Conservation (phyloP, 768 basidiomycete genomes). For the Panellus pusillus region DNA sequence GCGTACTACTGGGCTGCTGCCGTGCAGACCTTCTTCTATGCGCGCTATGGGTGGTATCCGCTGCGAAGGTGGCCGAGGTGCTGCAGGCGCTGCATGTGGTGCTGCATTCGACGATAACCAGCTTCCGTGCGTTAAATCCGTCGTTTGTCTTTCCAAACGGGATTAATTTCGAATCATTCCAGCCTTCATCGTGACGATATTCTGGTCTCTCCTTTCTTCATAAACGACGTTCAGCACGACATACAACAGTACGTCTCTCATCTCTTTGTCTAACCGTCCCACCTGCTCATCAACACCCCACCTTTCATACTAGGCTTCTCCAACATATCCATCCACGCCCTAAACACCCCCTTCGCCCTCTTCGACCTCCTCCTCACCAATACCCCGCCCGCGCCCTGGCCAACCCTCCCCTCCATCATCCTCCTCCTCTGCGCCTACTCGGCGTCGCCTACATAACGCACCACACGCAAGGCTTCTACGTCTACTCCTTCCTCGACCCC, state of each 20-base stretch:
- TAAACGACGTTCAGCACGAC: conserved; percentile 39
- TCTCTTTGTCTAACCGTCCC: not conserved
- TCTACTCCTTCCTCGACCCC: conserved; percentile 70
- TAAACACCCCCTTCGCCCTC: conserved; percentile 58
- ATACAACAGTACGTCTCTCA: conserved; percentile 39
- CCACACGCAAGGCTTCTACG: conserved; percentile 64
- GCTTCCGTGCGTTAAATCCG: conserved; percentile 52
- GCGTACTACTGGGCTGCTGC: conserved; percentile 63
- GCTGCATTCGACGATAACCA: conserved; percentile 48
- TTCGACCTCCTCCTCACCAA: conserved; percentile 61
- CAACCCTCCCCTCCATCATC: conserved; percentile 45
- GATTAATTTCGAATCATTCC: not conserved
- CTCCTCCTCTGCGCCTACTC: conserved; percentile 56
- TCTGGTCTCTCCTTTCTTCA: conserved; percentile 55
- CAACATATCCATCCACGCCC: conserved; percentile 58
- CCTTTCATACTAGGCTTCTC: conserved; percentile 45
- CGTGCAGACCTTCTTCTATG: conserved; percentile 52
- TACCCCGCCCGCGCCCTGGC: conserved; percentile 52
- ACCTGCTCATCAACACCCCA: no score
- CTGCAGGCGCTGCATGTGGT: conserved; percentile 60
- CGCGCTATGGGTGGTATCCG: conserved; percentile 43
- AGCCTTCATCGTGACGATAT: conserved; percentile 69
- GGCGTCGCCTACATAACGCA: conserved; percentile 69
- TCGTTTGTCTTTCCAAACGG: not conserved
- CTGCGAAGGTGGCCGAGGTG: conserved; percentile 58